Evolutionary conservation across 306 rosid genomes (phyloP), one percentile per base, ranked within the genome.

Genomic region (Quercus rubra): DNA sequence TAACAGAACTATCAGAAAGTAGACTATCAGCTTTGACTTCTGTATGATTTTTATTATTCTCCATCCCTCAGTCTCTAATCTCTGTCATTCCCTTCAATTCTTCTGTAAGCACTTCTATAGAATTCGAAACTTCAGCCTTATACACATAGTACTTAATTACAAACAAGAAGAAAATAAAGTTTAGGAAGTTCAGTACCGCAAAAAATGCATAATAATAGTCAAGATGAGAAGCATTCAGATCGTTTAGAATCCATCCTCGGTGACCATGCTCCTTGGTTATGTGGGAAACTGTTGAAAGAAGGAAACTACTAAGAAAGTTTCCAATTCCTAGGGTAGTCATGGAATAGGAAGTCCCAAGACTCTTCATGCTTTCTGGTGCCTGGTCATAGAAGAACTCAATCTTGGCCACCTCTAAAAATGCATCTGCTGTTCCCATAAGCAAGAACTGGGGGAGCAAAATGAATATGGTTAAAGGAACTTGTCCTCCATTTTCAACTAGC

Each of bases 371-470:
- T 74, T 90, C 97, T 0, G 97, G 99, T 30, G 97, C 94, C 69
- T 95, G 99, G 49, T 95, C 99, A 43, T 95, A 92, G 86, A 95
- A 95, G 74, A 95, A 95, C 56, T 95, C 99, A 14, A 95, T 72
- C 81, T 88, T 91, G 6, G 97, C 97, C 70, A 92, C 91, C 77
- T 92, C 97, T 10, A 89, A 56, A 74, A 92, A 95, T 6, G 97
- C 92, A 82, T 92, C 97, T 1, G 97, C 94, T 28, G 83, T 86
- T 23, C 99, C 98, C 87, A 92, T 85, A 1, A 95, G 89, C 59
- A 91, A 79, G 54, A 90, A 94, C n/a, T 94, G 99, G 4, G 99
- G 99, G 61, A 94, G 77, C 21, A 95, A 27, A 89, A 90, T 82
- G 76, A 92, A 83, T 33, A 95, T 92, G 64, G 92, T 90, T 73